These are phyloP conservation scores for Hypoxylon sp. DNA, from an alignment of 2,329 filamentous ascomycete species.

Conservation along the genomic window DNA sequence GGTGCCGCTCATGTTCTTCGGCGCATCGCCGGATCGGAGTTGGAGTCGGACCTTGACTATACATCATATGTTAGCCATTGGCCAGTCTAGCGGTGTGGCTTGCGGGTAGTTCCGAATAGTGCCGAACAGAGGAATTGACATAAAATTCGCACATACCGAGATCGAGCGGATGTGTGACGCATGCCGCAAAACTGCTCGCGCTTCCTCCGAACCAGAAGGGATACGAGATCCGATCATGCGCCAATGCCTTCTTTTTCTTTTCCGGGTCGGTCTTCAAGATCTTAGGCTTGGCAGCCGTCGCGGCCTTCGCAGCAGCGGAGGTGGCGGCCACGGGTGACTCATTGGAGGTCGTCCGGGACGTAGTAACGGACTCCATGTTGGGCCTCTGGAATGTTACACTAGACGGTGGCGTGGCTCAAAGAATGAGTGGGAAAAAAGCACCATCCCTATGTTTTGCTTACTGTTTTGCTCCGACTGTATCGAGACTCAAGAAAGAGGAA, in stretches of 20 bases:
- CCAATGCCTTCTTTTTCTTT: conserved; percentile 58
- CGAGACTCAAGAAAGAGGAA: conserved; percentile 6
- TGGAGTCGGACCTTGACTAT: conserved; percentile 84
- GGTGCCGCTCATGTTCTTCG: conserved; percentile 87
- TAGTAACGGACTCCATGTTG: conserved; percentile 51
- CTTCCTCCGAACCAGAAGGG: conserved; percentile 98
- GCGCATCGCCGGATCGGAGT: conserved; percentile 81
- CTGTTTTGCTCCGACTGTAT: conserved; percentile 30
- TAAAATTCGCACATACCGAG: conserved; percentile 73
- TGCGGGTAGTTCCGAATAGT: background rate
- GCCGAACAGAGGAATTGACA: background rate
- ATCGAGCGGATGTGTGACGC: conserved; percentile 94
- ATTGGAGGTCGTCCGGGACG: conserved; percentile 43
- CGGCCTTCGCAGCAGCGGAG: conserved; percentile 45
- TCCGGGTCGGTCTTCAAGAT: conserved; percentile 15
- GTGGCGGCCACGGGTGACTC: conserved; percentile 46
- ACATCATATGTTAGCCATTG: conserved; percentile 26
- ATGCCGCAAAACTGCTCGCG: conserved; percentile 91
- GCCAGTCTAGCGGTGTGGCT: conserved; percentile 10
- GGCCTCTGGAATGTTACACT: conserved; percentile 45
- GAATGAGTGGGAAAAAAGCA: conserved; percentile 38
- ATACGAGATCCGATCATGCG: conserved; percentile 67
- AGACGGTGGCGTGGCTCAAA: conserved; percentile 34
- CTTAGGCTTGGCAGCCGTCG: conserved; percentile 47
- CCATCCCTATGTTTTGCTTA: conserved; percentile 43